Conservation (phyloP, 768 basidiomycete species). For the Lenzites betulinus region DNA sequence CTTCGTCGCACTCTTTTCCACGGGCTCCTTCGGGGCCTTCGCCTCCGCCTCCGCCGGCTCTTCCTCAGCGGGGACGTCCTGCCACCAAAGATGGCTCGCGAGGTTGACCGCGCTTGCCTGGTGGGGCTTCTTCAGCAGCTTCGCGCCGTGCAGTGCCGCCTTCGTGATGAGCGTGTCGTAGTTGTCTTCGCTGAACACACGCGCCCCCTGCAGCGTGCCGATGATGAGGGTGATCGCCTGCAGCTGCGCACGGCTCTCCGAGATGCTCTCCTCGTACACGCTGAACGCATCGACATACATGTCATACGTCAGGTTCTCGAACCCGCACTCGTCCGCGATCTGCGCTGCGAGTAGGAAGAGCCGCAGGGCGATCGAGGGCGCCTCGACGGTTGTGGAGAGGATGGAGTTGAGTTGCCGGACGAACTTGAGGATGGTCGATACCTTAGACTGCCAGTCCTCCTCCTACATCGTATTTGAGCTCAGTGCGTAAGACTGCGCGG, state of each 20-base stretch:
- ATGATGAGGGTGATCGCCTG: conserved; percentile 98
- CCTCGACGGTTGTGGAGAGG: conserved; percentile 90
- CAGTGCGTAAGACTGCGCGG: not conserved
- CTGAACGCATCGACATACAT: conserved; percentile 98
- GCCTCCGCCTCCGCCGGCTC: conserved; percentile 39
- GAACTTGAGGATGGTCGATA: conserved; percentile 90
- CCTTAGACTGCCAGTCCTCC: conserved; percentile 82
- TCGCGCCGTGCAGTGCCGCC: conserved; percentile 96
- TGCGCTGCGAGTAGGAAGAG: conserved; percentile 96
- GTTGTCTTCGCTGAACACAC: conserved; percentile 93
- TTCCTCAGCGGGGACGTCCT: conserved; percentile 59
- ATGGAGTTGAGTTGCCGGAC: conserved; percentile 91
- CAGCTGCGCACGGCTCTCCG: conserved; percentile 92
- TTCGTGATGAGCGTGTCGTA: conserved; percentile 98
- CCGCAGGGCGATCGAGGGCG: conserved; percentile 88
- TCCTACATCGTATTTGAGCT: conserved; percentile 50
- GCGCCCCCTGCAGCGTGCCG: conserved; percentile 81
- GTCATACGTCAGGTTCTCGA: conserved; percentile 96
- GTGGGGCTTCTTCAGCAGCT: conserved; percentile 96
- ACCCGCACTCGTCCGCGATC: conserved; percentile 90
- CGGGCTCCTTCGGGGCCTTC: conserved; percentile 24
- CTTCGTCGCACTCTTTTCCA: conserved; percentile 39
- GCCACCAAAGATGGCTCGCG: conserved; percentile 99
- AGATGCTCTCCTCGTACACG: conserved; percentile 97
- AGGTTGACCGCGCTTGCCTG: conserved; percentile 93